A percentile compares a stretch with the other conserved stretches of the same genome.
Evolutionary conservation across 257 asterid species (phyloP).

Genomic region (Scutellaria minor): DNA sequence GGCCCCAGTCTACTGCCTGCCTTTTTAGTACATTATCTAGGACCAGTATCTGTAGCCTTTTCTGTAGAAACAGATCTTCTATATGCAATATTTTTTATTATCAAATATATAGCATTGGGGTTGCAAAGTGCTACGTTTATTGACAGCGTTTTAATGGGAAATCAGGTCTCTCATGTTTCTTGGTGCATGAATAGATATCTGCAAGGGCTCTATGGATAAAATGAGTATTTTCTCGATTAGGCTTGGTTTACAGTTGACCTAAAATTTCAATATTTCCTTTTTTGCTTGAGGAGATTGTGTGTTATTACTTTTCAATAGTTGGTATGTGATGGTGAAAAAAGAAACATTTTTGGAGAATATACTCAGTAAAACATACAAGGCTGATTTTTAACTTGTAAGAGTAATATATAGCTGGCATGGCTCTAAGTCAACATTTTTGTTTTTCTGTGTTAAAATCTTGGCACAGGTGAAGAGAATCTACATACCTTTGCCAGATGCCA

Average conservation of each 20-base stretch:
- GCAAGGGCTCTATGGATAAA: neutral
- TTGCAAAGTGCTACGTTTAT: too few relatives aligned
- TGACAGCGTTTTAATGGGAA: neutral
- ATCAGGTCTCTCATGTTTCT: neutral
- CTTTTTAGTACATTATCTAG: neutral
- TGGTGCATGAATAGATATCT: constrained; percentile 18
- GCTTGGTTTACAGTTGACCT: neutral
- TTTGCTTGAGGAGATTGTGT: constrained; percentile 13
- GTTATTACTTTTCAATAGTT: constrained; percentile 8
- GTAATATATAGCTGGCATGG: constrained; percentile 22
- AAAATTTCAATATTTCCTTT: neutral
- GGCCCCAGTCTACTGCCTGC: too few relatives aligned
- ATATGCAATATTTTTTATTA: neutral
- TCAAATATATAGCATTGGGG: neutral
- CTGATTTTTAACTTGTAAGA: neutral
- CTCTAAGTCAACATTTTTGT: constrained; percentile 17
- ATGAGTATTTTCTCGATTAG: constrained; percentile 4
- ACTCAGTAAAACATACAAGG: constrained; percentile 8
- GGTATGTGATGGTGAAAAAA: constrained; percentile 23
- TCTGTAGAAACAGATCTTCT: neutral
- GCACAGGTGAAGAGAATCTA: constrained; percentile 94
- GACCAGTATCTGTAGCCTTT: constrained; percentile 18
- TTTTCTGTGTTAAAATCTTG: constrained; percentile 23
- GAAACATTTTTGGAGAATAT: constrained; percentile 20
- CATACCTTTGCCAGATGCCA: constrained; percentile 92